These are phyloP conservation scores for Plectosphaerella sp. DNA, from an alignment of 2,329 filamentous ascomycete genomes.

Conservation along the genomic window DNA sequence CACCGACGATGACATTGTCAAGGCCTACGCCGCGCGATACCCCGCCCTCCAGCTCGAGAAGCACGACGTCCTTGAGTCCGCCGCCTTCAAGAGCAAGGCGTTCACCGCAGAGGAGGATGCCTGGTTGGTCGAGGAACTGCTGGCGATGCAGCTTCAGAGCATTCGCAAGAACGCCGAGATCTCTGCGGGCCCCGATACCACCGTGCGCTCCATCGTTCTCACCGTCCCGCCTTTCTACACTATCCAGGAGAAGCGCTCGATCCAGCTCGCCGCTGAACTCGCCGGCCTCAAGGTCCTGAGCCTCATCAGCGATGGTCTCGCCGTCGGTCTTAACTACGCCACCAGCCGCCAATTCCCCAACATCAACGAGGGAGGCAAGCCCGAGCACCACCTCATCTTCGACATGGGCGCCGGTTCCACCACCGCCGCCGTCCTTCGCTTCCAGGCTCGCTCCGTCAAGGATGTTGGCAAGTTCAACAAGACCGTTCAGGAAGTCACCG, in stretches of 20 bases:
- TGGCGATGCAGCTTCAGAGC: slow-evolving; percentile 95
- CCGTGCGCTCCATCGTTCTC: slow-evolving; percentile 77
- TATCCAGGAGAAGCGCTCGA: slow-evolving; percentile 79
- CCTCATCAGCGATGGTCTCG: slow-evolving; percentile 82
- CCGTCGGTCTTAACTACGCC: slow-evolving; percentile 93
- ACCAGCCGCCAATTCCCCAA: slow-evolving; percentile 86
- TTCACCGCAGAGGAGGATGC: slow-evolving; percentile 58
- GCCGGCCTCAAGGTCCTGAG: slow-evolving; percentile 83
- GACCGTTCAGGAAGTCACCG: slow-evolving; percentile 91
- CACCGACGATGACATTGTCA: slow-evolving; percentile 54
- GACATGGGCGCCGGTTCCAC: slow-evolving; percentile 97
- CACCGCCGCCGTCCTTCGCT: slow-evolving; percentile 82
- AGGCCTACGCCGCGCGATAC: slow-evolving; percentile 70
- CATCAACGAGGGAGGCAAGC: slow-evolving; percentile 74
- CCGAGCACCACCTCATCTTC: slow-evolving; percentile 89
- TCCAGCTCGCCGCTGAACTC: slow-evolving; percentile 79
- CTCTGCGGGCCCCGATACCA: slow-evolving; percentile 70
- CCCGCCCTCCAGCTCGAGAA: slow-evolving; percentile 70
- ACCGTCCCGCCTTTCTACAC: slow-evolving; percentile 91
- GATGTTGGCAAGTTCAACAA: slow-evolving; percentile 93
- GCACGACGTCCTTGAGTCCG: slow-evolving; percentile 59
- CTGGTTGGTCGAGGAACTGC: slow-evolving; percentile 82
- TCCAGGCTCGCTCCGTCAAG: slow-evolving; percentile 86
- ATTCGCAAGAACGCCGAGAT: slow-evolving; percentile 83
- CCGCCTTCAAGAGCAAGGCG: slow-evolving; percentile 74